These are phyloP conservation scores for Ogataea salicorniae DNA, from an alignment of 805 yeast genomes.

Conservation along the genomic window DNA sequence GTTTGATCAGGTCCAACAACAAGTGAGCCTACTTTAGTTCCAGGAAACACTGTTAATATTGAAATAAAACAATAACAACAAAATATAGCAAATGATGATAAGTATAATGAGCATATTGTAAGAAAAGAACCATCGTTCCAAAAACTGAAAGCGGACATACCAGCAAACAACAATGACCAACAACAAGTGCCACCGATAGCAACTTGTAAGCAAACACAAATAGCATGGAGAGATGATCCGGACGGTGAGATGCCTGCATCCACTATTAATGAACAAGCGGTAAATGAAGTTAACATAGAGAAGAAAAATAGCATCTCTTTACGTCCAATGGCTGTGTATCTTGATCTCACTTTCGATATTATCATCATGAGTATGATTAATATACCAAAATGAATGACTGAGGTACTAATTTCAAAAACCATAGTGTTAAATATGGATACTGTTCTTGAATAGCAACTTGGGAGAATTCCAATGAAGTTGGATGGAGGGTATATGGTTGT, in stretches of 20 bases:
- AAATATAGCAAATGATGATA: constrained; percentile 53
- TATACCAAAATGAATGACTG: constrained; percentile 77
- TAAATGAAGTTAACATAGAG: constrained; percentile 51
- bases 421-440: constrained; percentile 87
- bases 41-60: constrained; percentile 60
- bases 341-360: constrained; percentile 69
- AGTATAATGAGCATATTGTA: constrained; percentile 55
- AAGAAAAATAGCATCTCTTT: constrained; percentile 76
- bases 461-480: constrained; percentile 54
- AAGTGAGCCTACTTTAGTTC: constrained; percentile 41
- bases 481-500: constrained; percentile 17
- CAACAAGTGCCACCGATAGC: constrained; percentile 73
- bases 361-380: constrained; percentile 62
- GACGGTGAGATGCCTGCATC: constrained; percentile 94
- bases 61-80: constrained; percentile 61
- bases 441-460: constrained; percentile 79
- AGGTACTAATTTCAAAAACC: constrained; percentile 83
- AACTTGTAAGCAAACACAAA: constrained; percentile 76
- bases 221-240: constrained; percentile 66
- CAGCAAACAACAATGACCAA: constrained; percentile 63
- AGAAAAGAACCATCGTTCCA: constrained; percentile 89
- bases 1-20: constrained; percentile 48
- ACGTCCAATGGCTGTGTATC: constrained; percentile 94
- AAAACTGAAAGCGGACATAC: constrained; percentile 77
- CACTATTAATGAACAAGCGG: constrained; percentile 65